phyloP scores from a whole-genome alignment of 345 rosid genomes.

The Eucalyptus marginata region DNA sequence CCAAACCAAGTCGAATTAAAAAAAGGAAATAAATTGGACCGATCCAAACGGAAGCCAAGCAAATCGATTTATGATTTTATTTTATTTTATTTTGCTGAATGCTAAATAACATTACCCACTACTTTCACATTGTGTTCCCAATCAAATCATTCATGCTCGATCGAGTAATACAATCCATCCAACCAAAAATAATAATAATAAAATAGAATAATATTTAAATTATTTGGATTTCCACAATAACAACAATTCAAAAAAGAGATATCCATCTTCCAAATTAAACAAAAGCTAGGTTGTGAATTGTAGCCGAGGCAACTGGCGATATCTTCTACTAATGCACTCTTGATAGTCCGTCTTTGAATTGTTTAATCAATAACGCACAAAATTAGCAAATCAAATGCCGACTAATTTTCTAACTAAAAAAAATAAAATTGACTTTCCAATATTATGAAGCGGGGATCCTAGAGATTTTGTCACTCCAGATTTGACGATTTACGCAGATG shows the following conservation, averaged over 20 bases:
- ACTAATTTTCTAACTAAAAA: no score
- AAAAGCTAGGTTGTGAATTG: neutral
- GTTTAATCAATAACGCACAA: no score
- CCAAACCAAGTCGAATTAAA: neutral
- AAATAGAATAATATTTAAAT: no score
- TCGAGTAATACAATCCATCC: neutral
- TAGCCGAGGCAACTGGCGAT: neutral
- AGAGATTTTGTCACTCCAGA: no score
- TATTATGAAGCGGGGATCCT: no score
- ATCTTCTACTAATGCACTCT: neutral
- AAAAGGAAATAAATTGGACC: neutral
- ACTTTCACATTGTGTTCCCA: neutral
- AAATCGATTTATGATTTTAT: no score
- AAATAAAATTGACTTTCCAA: no score
- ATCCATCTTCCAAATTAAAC: neutral
- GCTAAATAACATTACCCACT: neutral
- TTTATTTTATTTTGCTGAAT: neutral
- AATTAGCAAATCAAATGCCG: no score
- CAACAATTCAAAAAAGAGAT: neutral
- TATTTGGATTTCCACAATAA: neutral
- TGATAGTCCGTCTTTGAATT: no score
- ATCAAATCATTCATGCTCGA: neutral
- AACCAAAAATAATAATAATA: no score
- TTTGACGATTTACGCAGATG: no score
- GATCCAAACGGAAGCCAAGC: no score